Evolutionary conservation across 2,329 filamentous ascomycete genomes (phyloP), one percentile per base, ranked within the genome.

Genomic region (Parastagonospora avenae): DNA sequence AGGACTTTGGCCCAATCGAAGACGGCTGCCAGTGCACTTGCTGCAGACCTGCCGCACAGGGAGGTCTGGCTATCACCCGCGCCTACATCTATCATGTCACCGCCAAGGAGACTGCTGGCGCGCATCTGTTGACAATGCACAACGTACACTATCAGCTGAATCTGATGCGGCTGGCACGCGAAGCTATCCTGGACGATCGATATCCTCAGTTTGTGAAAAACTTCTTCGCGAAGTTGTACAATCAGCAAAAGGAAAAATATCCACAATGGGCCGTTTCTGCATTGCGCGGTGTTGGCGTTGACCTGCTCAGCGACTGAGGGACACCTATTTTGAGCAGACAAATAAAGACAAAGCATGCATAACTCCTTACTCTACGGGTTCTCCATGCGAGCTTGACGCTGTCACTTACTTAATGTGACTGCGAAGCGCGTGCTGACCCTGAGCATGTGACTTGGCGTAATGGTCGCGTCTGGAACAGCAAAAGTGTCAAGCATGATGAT

Each of bases 71-170:
- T 12, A 84, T 97, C 59, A 96, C 92, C 2, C 82, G 90, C 57
- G 92, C 94, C 3, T 97, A 92, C 74, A 86, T 97, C 41, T 87
- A 97, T 71, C 94, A 99, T 76, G 86, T 96, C 58, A 87, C 90
- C 0, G 88, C 89, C 27, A 99, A 99, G 76, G 94, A 99, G 79
- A 99, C 94, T 0, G 92, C 91, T 1, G 91, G 93, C 7, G 94
- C 95, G 12, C 86, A 89, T 77, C 67, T 89, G 70, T 78, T 99
- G 47, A 96, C 91, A 1, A 91, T 97, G 68, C 94, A 99, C 74
- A 99, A 99, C 69, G 91, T 99, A 24, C 91, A 92, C 77, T 96
- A 96, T 68, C 85, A 96, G 71, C 80, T 99, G 46, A 83, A 88
- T 53, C 77, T 99, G 63, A 97, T 97, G 92, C 79, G 82, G 15